A percentile compares a stretch with the other conserved stretches of the same genome.
These are phyloP conservation scores for Camillea tinctor DNA, from an alignment of 2,329 filamentous ascomycete species.

Conservation along the genomic window DNA sequence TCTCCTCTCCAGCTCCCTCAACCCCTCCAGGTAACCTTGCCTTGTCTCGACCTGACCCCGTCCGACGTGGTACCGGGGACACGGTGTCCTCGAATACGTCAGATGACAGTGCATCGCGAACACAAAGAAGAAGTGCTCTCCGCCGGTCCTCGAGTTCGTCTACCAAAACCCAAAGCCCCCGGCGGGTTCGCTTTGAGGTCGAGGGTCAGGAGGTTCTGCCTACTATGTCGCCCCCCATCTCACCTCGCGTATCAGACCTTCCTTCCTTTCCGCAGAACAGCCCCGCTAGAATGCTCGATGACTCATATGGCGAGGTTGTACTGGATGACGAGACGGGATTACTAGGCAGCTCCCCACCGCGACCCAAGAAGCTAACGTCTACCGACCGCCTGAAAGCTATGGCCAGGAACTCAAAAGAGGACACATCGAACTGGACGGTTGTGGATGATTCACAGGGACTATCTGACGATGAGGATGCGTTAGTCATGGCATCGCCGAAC, in stretches of 20 bases:
- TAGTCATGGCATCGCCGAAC: conserved; percentile 27
- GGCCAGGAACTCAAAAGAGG: conserved; percentile 50
- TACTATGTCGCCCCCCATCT: conserved; percentile 51
- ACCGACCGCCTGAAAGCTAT: conserved; percentile 53
- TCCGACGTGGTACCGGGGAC: conserved; percentile 45
- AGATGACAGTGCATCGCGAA: conserved; percentile 50
- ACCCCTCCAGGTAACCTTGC: conserved; percentile 14
- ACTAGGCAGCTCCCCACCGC: conserved; percentile 34
- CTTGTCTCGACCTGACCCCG: conserved; percentile 33
- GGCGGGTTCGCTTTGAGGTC: conserved; percentile 62
- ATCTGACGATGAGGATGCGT: conserved; percentile 32
- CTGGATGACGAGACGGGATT: conserved; percentile 34
- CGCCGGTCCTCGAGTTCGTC: conserved; percentile 55
- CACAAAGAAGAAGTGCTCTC: conserved; percentile 55
- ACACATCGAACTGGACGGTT: conserved; percentile 52
- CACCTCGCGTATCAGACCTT: conserved; percentile 27
- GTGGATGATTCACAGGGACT: conserved; percentile 33
- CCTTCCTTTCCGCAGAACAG: conserved; percentile 34
- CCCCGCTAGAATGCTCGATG: conserved; percentile 17
- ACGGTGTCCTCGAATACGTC: conserved; percentile 52
- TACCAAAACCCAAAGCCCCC: conserved; percentile 51
- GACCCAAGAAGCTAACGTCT: conserved; percentile 55
- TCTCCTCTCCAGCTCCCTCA: conserved; percentile 9
- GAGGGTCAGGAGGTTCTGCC: conserved; percentile 60
- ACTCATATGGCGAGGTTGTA: conserved; percentile 21